Evolutionary conservation across 176 grass and related monocot genomes (phyloP).

Genomic region (Carex scoparia): DNA sequence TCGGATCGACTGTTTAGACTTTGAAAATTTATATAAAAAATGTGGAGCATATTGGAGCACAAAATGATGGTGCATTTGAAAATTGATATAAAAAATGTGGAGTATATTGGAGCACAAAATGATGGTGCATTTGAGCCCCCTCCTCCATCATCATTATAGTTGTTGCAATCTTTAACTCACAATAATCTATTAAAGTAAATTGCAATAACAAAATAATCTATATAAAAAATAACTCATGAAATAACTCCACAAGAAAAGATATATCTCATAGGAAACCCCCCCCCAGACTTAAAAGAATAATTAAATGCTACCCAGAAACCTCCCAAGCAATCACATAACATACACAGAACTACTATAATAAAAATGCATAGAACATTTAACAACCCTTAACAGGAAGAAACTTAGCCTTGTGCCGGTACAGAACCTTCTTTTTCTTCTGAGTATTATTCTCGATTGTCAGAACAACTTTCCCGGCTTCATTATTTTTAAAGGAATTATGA

Average conservation of each 20-base stretch:
- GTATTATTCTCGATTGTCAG: conserved; percentile 72
- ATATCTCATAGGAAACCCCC: not conserved
- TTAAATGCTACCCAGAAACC: not conserved
- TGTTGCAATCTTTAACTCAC: not conserved
- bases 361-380: conserved; percentile 17
- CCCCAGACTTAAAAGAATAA: not conserved
- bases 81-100: no score
- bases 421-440: conserved; percentile 71
- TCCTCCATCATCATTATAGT: not conserved
- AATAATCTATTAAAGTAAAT: not conserved
- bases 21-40: no score
- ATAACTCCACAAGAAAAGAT: not conserved
- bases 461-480: conserved; percentile 69
- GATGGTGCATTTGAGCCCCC: no score
- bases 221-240: not conserved
- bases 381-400: conserved; percentile 44
- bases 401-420: conserved; percentile 77
- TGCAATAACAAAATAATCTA: not conserved
- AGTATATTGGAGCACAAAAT: no score
- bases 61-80: no score
- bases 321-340: not conserved
- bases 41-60: no score
- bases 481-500: conserved; percentile 71
- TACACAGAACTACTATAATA: not conserved
- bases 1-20: no score